phyloP scores from a whole-genome alignment of 306 rosid species.

The Prunus mongolica region DNA sequence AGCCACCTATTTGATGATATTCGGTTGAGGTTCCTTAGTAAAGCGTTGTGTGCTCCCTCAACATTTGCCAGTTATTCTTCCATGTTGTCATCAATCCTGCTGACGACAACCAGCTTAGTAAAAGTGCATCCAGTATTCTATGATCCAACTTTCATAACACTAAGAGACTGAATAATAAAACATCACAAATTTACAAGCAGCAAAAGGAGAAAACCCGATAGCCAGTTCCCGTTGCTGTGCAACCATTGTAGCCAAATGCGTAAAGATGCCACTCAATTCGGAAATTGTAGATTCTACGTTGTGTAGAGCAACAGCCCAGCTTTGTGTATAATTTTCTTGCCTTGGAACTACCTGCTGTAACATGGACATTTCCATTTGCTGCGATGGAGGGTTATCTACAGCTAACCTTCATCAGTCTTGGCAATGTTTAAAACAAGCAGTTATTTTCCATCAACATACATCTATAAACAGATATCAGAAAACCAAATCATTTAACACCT shows the following conservation, averaged over 20 bases:
- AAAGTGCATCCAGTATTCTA: background rate
- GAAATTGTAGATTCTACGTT: slow-evolving; percentile 94
- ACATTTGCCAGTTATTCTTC: slow-evolving; percentile 84
- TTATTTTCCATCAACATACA: slow-evolving; percentile 13
- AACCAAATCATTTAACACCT: background rate
- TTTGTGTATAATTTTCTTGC: slow-evolving; percentile 67
- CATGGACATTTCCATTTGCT: slow-evolving; percentile 96
- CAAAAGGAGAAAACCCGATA: slow-evolving; percentile 61
- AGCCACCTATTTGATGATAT: slow-evolving; percentile 94
- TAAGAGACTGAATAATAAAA: background rate
- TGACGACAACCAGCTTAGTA: slow-evolving; percentile 4
- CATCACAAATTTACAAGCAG: background rate
- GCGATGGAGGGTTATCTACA: slow-evolving; percentile 74
- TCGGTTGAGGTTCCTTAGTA: slow-evolving; percentile 74
- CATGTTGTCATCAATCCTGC: slow-evolving; percentile 94
- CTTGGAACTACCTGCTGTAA: slow-evolving; percentile 90
- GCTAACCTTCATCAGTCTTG: slow-evolving; percentile 81
- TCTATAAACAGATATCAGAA: background rate
- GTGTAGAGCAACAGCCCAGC: slow-evolving; percentile 76
- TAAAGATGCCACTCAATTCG: slow-evolving; percentile 88
- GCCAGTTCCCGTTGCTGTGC: slow-evolving; percentile 98
- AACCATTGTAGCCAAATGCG: slow-evolving; percentile 96
- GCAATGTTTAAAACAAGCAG: slow-evolving; percentile 31
- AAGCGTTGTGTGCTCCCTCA: slow-evolving; percentile 85
- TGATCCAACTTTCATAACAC: background rate